Conservation (phyloP, 139 green algal species). For the Dunaliella sp. region DNA sequence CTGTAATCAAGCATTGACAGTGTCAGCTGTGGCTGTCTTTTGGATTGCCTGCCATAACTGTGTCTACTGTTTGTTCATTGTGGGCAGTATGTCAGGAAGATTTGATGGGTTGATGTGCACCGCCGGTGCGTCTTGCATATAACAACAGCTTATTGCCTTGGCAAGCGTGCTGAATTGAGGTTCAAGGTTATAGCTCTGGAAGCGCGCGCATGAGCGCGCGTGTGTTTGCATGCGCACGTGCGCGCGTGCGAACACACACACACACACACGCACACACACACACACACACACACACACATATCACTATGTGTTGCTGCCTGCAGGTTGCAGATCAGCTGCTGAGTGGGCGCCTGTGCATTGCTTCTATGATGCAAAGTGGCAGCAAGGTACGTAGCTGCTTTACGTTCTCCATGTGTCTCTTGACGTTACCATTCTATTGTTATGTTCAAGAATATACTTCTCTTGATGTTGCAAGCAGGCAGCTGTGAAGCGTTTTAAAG, state of each 20-base stretch:
- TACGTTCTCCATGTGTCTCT: neutral
- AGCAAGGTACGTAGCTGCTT: constrained; percentile 55
- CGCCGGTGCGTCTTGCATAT: too few species aligned
- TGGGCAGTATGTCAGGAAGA: neutral
- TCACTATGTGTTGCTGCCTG: too few species aligned
- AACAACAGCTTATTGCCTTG: too few species aligned
- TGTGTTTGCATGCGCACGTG: too few species aligned
- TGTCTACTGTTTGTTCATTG: neutral
- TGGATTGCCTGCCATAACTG: neutral
- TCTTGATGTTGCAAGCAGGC: neutral
- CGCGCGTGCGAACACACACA: too few species aligned
- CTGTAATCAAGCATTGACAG: neutral
- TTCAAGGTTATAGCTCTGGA: neutral
- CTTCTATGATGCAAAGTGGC: constrained; percentile 79
- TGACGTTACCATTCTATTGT: neutral
- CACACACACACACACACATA: too few species aligned
- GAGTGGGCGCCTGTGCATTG: constrained; percentile 87
- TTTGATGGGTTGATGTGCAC: too few species aligned
- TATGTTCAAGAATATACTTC: neutral
- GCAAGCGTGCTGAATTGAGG: neutral
- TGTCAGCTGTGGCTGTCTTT: neutral
- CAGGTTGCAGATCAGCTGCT: constrained; percentile 89
- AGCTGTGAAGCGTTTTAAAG: neutral
- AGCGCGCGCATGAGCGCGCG: too few species aligned
- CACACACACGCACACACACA: too few species aligned